Evolutionary conservation across 2,329 filamentous ascomycete species (phyloP), one percentile per base, ranked within the genome.

Genomic region (Aciculosporium take): DNA sequence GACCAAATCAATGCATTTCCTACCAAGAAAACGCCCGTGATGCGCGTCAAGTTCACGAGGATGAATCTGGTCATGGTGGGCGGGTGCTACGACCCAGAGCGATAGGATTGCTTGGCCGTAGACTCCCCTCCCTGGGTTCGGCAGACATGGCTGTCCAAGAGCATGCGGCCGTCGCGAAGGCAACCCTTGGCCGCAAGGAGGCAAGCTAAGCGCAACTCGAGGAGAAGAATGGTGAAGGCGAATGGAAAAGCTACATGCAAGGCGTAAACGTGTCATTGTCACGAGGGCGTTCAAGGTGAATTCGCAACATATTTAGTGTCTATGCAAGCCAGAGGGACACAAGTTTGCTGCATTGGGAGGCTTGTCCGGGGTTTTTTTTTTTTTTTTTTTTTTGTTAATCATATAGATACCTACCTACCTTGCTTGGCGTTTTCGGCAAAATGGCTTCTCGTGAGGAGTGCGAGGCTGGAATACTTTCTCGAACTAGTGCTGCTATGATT

Each of bases 1-100:
- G 91, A 98, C 56, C 91, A 96, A 63, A 93, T 98, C 63, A 86
- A 79, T 48, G 88, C 85, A 1, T 96, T 95, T 57, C 80, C 86
- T 1, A 96, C 91, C 4, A 98, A 98, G 73, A 94, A 94, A 65
- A 89, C 83, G 13, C 88, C 89, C 0, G 84, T 96, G 9, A 84
- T 93, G 62, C 91, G 89, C 63, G 88, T 94, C 41, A 77, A 82
- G 54, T 95, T 95, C 54, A 96, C 91, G 3, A 72, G 86, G 46
- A 95, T 94, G 85, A 98, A 98, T 58, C 62, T 96, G 49, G 81
- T 95, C 10, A 69, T 96, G 46, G 87, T 87, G 18, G 86, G 84
- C 36, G 86, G 88, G 20, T 79, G 74, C 53, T 80, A 76, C 51
- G 70, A 76, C 40, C 68, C 72, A 29, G 68, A 72, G 48, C 60